Base-by-base conservation (phyloP, 2,329 filamentous ascomycete species). In the Fusarium sp. region DNA sequence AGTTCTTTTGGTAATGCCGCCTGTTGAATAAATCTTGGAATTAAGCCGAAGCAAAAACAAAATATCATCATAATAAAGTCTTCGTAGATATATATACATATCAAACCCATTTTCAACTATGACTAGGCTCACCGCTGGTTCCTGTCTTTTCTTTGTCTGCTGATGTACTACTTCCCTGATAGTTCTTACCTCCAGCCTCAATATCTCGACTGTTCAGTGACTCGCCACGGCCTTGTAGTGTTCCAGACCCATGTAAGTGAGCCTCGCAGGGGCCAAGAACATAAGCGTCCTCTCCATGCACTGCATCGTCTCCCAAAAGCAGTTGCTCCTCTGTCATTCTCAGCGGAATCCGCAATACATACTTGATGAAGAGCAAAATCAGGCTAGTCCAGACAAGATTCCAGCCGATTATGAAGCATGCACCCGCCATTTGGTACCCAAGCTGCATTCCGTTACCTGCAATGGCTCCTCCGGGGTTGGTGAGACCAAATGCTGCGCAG, bases 371-470 rank as follows among this genome's bases (percentile, higher is more conserved):
- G 1, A 56, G 38, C 20, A 56, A 23, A 23, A 56, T 46, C 6
- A 56, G 23, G 5, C 53, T 56, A 17, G 53, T 56, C 53, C 53
- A 56, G 5, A 56, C 40, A 10, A 56, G 30, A 20, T 56, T 56
- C 53, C 53, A 56, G 0, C 53, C 53, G 20, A 56, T 56, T 1
- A 56, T 35, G 7, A 56, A 56, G 17, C 53, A 56, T 11, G 38
- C 53, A 5, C 53, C 53, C 3, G 40, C 53, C 30, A 56, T 35
- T 3, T 56, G 53, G 3, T 56, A 56, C 1, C 53, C 53, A 35
- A 56, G 53, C 40, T 56, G 53, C 15, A 56, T 56, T 1, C 53
- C 53, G 7, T 56, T 56, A 1, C 53, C 53, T 6, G 53, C 53
- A 9, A 56, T 56, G 2, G 53, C 53, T 46, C 53, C 53, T 46